phyloP scores from a whole-genome alignment of 2,329 filamentous ascomycete species.

The Cyphellophora attinorum region DNA sequence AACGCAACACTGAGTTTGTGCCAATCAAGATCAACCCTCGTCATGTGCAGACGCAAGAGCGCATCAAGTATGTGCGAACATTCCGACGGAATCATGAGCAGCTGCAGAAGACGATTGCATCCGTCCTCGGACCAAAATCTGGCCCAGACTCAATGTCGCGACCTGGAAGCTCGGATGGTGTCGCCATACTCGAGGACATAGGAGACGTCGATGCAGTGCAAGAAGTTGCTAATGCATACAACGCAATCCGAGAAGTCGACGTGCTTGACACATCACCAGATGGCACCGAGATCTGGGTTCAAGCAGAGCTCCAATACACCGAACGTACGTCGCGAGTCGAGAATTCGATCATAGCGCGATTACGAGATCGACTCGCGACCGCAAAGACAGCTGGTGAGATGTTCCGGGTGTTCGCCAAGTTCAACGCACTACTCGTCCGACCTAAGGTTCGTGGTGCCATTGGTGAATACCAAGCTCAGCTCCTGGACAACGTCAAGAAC shows the following conservation, averaged over 20 bases:
- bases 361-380: slow-evolving; percentile 85
- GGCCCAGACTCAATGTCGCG: slow-evolving; percentile 47
- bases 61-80: slow-evolving; percentile 84
- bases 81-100: slow-evolving; percentile 98
- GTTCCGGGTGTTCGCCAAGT: slow-evolving; percentile 99
- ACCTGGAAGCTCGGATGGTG: slow-evolving; percentile 44
- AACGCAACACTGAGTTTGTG: slow-evolving; percentile 95
- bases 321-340: slow-evolving; percentile 95
- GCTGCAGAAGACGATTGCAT: slow-evolving; percentile 89
- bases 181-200: slow-evolving; percentile 80
- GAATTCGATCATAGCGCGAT: slow-evolving; percentile 93
- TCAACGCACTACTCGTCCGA: slow-evolving; percentile 95
- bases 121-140: slow-evolving; percentile 75
- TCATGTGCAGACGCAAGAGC: slow-evolving; percentile 79
- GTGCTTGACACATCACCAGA: slow-evolving; percentile 83
- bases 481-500: slow-evolving; percentile 95
- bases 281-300: slow-evolving; percentile 84
- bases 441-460: slow-evolving; percentile 99
- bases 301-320: slow-evolving; percentile 92
- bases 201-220: slow-evolving; percentile 95
- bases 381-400: slow-evolving; percentile 98
- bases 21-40: slow-evolving; percentile 90
- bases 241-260: slow-evolving; percentile 87
- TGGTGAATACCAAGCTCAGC: slow-evolving; percentile 92
- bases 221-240: slow-evolving; percentile 90